These are phyloP conservation scores for Kazachstania sp. DNA, from an alignment of 1,139 yeast genomes.

Conservation along the genomic window DNA sequence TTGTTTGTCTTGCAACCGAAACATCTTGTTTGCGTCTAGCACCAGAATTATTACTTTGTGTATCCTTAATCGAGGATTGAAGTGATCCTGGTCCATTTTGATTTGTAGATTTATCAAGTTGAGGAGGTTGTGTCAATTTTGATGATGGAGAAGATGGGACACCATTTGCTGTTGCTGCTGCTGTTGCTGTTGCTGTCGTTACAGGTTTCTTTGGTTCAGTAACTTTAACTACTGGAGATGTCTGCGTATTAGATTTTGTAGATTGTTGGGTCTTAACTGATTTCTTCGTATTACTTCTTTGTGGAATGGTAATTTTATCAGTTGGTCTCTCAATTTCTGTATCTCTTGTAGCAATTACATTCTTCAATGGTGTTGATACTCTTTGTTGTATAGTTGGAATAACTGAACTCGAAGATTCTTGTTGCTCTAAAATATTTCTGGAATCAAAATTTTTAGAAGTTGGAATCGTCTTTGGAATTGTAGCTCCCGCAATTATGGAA, in stretches of 20 bases:
- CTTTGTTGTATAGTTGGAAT: neutral
- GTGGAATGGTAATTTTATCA: conserved; percentile 1
- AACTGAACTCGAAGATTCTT: neutral
- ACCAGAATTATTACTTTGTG: conserved; percentile 3
- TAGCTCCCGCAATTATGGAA: conserved; percentile 30
- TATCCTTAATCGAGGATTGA: conserved; percentile 1
- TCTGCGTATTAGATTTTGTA: neutral
- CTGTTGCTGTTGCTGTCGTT: neutral
- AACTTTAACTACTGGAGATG: neutral
- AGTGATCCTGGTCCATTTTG: neutral
- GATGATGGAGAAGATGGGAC: too few relatives aligned
- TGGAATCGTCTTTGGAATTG: conserved; percentile 30
- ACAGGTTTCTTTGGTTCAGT: neutral
- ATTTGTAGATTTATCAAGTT: neutral
- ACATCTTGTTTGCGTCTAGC: neutral
- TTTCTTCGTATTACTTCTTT: conserved; percentile 1
- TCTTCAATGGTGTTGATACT: neutral
- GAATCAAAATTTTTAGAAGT: conserved; percentile 29
- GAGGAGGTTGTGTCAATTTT: neutral
- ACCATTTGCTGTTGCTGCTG: too few relatives aligned
- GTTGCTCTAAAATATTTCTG: conserved; percentile 13
- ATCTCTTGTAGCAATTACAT: neutral
- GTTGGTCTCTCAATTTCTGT: neutral
- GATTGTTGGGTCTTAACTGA: neutral
- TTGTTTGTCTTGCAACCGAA: neutral